Evolutionary conservation across 257 asterid species (phyloP), one percentile per base, ranked within the genome.

Genomic region (Solanum rostratum): DNA sequence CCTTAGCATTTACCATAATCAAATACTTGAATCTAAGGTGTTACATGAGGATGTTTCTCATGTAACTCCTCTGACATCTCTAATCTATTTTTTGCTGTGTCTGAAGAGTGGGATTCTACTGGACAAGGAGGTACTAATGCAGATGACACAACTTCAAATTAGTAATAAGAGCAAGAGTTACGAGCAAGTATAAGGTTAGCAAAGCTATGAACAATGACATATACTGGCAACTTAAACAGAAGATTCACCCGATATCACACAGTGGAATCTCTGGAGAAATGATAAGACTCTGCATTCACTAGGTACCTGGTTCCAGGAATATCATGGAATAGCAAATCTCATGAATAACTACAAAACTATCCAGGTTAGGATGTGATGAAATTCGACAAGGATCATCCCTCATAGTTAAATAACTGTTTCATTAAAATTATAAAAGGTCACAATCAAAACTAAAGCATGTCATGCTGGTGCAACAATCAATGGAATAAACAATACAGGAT

Each of bases 401-500:
- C 41, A 14, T 69, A 24, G 33, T 66, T 66, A 15, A 14, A 15
- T n/a, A 65, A 29, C 46, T 30, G 46, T 11, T 33, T 66, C 74
- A 30, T 33, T 33, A 66, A 30, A 66, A 66, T 66, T 33, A 30
- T 2, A 66, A 7, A 41, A 66, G 33, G 74, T 30, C 37, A 37
- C 37, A 37, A 49, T 76, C 82, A 76, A 33, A 76, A 15, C 62
- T 76, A 49, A 76, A 76, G 27, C 45, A 78, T 80, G 63, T 37
- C 70, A 70, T 39, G 85, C 83, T 76, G 82, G 86, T 82, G 39
- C 19, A 45, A 57, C 66, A n/a, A 71, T 81, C 68, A 45, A 80
- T 5, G 22, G 37, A 8, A 81, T 87, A 52, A 18, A 83, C 5
- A 52, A 84, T 65, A 81, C 37, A 59, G 46, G 69, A 82, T 54